Evolutionary conservation across 345 rosid species (phyloP), one percentile per base, ranked within the genome.

Genomic region (Rhizophora apiculata): DNA sequence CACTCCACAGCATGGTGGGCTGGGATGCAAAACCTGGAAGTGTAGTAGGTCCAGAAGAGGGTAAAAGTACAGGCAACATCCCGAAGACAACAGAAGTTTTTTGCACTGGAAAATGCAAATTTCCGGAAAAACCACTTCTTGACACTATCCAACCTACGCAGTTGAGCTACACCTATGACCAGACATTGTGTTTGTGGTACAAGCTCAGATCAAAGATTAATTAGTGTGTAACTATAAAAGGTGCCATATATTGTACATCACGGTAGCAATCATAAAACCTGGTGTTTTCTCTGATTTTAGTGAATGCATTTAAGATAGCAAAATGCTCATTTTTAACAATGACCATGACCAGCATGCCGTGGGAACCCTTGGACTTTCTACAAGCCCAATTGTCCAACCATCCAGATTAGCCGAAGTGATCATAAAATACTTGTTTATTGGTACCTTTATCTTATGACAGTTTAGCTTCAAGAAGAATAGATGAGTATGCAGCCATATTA

Each of bases 381-480:
- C 27, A 21, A 1, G n/a, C 1, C 1, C 36, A 9, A 7, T 4
- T 24, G 27, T 46, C 56, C 20, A 21, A 18, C 46, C 2, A 49
- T 57, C 21, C 51, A 3, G 4, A 22, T 37, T 31, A 62, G 51
- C 19, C 30, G 3, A 43, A 54, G 43, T 11, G 2, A 53, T 55
- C 21, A 6, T 6, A 5, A 60, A 53, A 36, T 39, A 60, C 56
- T 64, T 67, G 65, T 48, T 34, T 10, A 54, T 53, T 22, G 5
- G 5, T 16, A 56, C 31, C 2, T 56, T 37, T n/a, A 13, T n/a
- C 39, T 76, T 27, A 29, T 46, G 15, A 62, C 73, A 69, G 71
- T 65, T 89, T 89, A 22, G 96, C 95, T 78, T 87, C 80, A 34
- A 92, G 85, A 69, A 92, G 87, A 72, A 88, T 77, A 2, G 92